Conservation (phyloP, 169 alveolate genomes). For the Eimeria maxima region DNA sequence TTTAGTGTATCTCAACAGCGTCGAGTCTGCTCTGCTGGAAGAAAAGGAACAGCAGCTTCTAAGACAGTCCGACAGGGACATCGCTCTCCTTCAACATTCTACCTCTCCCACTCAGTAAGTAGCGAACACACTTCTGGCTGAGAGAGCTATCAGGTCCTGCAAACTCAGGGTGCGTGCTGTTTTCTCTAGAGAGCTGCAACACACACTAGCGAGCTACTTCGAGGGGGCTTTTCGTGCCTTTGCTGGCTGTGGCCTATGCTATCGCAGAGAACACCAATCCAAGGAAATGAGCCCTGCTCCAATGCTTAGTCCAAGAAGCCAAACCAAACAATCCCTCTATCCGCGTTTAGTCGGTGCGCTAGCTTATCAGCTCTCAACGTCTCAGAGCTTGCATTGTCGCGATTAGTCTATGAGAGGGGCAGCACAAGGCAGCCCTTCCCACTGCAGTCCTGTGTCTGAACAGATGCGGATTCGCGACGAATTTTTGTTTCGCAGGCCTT, state of each 20-base stretch:
- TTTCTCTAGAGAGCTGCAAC: neutral
- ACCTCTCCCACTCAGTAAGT: neutral
- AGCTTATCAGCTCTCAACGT: neutral
- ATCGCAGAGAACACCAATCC: neutral
- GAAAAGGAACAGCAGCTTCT: conserved; percentile 77
- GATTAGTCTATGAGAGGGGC: neutral
- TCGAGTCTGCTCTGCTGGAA: conserved; percentile 86
- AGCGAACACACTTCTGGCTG: neutral
- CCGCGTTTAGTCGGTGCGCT: conserved; percentile 53
- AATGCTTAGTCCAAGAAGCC: conserved; percentile 40
- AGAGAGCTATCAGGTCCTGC: neutral
- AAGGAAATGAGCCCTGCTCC: conserved; percentile 14
- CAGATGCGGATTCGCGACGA: neutral
- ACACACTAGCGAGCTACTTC: neutral
- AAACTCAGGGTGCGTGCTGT: too few species aligned
- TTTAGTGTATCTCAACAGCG: conserved; percentile 87
- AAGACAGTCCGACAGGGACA: conserved; percentile 19
- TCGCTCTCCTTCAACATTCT: neutral
- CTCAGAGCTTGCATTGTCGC: neutral
- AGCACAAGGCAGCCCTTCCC: neutral
- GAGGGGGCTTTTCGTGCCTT: neutral
- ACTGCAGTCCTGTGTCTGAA: neutral
- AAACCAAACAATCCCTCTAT: conserved; percentile 31
- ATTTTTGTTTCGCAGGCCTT: conserved; percentile 85
- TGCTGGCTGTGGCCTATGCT: neutral